Evolutionary conservation across 306 rosid genomes (phyloP).

Genomic region (Abrus precatorius): DNA sequence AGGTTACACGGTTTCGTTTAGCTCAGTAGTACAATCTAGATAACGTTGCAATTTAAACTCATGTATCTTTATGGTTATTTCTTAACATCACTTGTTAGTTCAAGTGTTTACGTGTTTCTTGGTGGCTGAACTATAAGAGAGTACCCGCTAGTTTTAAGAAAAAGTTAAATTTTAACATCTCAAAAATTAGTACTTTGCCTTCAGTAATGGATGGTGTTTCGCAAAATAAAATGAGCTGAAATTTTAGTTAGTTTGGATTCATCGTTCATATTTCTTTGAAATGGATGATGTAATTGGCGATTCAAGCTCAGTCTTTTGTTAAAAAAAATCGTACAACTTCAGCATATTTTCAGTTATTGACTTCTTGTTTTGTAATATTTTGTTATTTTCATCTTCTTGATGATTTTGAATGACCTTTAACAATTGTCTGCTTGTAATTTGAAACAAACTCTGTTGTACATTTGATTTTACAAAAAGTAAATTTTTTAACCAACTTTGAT

Average conservation of each 20-base stretch:
- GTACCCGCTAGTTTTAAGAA: neutral
- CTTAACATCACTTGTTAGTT: neutral
- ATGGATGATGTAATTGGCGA: neutral
- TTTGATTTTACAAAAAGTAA: no score
- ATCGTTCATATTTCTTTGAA: neutral
- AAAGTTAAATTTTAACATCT: neutral
- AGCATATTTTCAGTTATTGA: neutral
- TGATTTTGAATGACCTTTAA: neutral
- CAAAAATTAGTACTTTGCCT: neutral
- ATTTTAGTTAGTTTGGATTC: neutral
- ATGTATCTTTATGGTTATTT: neutral
- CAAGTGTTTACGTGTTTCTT: neutral
- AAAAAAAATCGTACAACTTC: neutral
- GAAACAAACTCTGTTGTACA: no score
- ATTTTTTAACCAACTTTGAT: no score
- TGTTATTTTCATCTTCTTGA: neutral
- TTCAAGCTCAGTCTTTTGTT: neutral
- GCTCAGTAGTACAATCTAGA: conserved; percentile 31
- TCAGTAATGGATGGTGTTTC: no score
- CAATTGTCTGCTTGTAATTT: no score
- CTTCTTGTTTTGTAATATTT: neutral
- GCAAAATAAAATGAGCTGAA: neutral
- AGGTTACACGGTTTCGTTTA: neutral
- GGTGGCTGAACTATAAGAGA: no score
- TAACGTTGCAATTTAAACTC: neutral